phyloP scores from a whole-genome alignment of 2,329 filamentous ascomycete species.

The Didymella glomerata region DNA sequence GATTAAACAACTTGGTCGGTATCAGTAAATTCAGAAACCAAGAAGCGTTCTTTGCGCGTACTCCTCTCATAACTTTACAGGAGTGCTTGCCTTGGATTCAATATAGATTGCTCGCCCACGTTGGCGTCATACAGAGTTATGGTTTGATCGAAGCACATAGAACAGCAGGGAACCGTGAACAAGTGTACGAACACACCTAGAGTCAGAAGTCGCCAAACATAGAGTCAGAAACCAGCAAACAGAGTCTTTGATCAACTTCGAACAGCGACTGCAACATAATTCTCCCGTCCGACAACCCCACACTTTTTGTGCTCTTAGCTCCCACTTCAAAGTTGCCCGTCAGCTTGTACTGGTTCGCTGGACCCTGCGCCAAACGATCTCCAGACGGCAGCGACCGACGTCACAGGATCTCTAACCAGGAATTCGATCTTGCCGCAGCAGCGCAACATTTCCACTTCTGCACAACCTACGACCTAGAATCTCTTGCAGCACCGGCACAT shows the following conservation, averaged over 20 bases:
- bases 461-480: slow-evolving; percentile 3
- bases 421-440: slow-evolving; percentile 33
- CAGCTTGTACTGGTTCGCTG: slow-evolving; percentile 26
- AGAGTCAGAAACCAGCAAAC: slow-evolving; percentile 28
- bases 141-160: slow-evolving; percentile 36
- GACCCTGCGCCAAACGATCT: slow-evolving; percentile 33
- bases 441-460: slow-evolving; percentile 10
- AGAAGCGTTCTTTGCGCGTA: background rate
- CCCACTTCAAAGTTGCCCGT: background rate
- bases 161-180: slow-evolving; percentile 34
- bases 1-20: slow-evolving; percentile 14
- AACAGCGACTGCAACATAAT: background rate
- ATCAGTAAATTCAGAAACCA: slow-evolving; percentile 10
- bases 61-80: background rate
- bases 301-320: background rate
- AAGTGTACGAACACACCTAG: slow-evolving; percentile 32
- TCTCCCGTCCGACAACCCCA: background rate
- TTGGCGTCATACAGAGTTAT: background rate
- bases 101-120: no score
- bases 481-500: background rate
- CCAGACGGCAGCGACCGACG: slow-evolving; percentile 32
- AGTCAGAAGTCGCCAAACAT: slow-evolving; percentile 31
- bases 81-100: background rate
- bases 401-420: slow-evolving; percentile 35
- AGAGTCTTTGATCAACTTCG: background rate